Base-by-base conservation (phyloP, 148 eudicot species). In the Drosera capensis region DNA sequence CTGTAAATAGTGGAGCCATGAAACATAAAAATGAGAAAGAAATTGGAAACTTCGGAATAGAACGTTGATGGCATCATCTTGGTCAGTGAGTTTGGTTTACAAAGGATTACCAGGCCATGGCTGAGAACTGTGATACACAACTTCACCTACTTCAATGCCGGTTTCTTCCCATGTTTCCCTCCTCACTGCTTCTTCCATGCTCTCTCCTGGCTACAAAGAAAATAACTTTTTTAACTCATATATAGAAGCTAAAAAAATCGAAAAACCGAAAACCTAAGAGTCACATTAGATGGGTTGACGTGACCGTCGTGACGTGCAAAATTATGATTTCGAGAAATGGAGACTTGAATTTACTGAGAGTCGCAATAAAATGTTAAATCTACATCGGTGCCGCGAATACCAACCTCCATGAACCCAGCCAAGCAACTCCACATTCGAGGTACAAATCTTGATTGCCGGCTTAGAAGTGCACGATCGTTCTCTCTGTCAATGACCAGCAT, bases 391-490 rank as follows among this genome's bases (percentile, higher is more conserved):
- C 44, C 20, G n/a, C n/a, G n/a, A n/a, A 28, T n/a, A 56, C 62
- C 48, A 30, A 82, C 96, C 96, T 90, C 93, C 40, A 80, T 73
- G 60, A 90, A 90, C 40, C 97, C 97, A 61, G 97, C 95, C 54
- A 90, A 72, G 59, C 97, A 90, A 52, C 97, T 84, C 97, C 97
- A 90, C 95, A 90, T 84, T 31, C 97, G 81, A 14, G 97, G 97
- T 24, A 84, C 97, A 71, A 66, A 90, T 68, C 95, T 84, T 21
- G 95, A 75, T 39, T 90, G 97, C 56, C 79, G 73, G 50, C 97
- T 69, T 56, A 90, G 54, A 43, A 90, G 70, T 43, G 74, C 95
- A 48, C 93, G 78, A 55, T 90, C 97, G 51, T 84, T 90, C 42
- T 90, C 82, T 66, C 59, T 80, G 49, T 90, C 97, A 11, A 90